Evolutionary conservation across 148 eudicot genomes (phyloP), one percentile per base, ranked within the genome.

Genomic region (Cornus suecica): DNA sequence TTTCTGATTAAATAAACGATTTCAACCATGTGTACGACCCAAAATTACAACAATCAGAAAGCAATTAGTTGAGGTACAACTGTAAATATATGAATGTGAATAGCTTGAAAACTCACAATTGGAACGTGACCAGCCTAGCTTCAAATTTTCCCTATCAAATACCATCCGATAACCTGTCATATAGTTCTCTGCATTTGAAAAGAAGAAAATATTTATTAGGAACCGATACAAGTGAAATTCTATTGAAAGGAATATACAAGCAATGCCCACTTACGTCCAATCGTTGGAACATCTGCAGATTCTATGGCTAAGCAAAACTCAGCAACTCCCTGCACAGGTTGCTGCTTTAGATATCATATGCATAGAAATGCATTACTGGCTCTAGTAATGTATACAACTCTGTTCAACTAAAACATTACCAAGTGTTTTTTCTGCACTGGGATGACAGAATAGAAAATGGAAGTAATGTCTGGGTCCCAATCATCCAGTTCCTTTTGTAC

Each of bases 131-230:
- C 99, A 95, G 29, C 97, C 94, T 65, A 95, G 82, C 78, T 84
- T 91, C 86, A 92, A 71, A 70, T 92, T 88, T 80, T 92, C 97
- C 79, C 97, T 88, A 80, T 95, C 99, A 84, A 92, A 95, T 65
- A 95, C 99, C 85, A 92, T 80, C 66, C 91, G 91, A 42, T 95
- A 89, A 77, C 99, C 94, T 51, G 88, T 86, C 92, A 95, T 88
- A 87, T 83, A 95, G 86, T 95, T 91, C 82, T 92, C 99, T 95
- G 97, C 89, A 86, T 29, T 37, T 37, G 42, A 37, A 37, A 37
- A 37, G 1, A 37, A 37, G 42, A 68, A 23, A 73, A 70, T 26
- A 58, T 32, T 56, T 6, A 45, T 25, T 41, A 37, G 16, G 26
- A 74, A 16, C 41, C 48, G 61, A 54, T 41, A 23, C 7, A 15